Percentiles rank a stretch among this genome's conserved stretches.
Conservation (phyloP, 2,329 filamentous ascomycete species). For the Hymenoscyphus scutula region DNA sequence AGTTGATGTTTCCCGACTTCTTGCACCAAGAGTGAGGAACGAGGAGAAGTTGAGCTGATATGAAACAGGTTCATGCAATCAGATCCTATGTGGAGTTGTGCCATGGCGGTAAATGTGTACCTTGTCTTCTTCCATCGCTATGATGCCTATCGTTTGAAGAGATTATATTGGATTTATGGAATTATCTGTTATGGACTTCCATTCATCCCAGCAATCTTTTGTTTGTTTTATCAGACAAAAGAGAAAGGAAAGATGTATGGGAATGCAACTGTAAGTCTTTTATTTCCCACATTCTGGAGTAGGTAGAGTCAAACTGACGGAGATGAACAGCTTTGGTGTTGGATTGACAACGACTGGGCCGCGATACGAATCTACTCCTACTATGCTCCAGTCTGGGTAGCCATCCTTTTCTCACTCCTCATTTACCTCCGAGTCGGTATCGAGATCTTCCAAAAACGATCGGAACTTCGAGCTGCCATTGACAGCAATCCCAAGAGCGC, state of each 20-base stretch:
- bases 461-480: slow-evolving; percentile 49
- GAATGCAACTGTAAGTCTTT: slow-evolving; percentile 34
- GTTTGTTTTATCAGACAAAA: slow-evolving; percentile 48
- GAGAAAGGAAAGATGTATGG: slow-evolving; percentile 37
- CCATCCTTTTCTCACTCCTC: slow-evolving; percentile 58
- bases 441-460: slow-evolving; percentile 66
- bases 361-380: slow-evolving; percentile 71
- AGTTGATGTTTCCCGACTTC: slow-evolving; percentile 2
- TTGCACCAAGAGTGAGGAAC: not conserved
- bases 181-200: slow-evolving; percentile 55
- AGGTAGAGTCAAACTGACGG: not conserved
- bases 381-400: slow-evolving; percentile 69
- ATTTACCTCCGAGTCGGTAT: slow-evolving; percentile 65
- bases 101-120: slow-evolving; percentile 62
- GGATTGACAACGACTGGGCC: slow-evolving; percentile 67
- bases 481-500: slow-evolving; percentile 1
- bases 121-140: slow-evolving; percentile 58
- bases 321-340: slow-evolving; percentile 65
- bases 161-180: slow-evolving; percentile 54
- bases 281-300: not conserved
- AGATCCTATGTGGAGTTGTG: slow-evolving; percentile 54
- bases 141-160: slow-evolving; percentile 47
- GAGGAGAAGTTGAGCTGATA: slow-evolving; percentile 47
- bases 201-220: slow-evolving; percentile 52
- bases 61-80: slow-evolving; percentile 53